Evolutionary conservation across 768 basidiomycete species (phyloP), one percentile per base, ranked within the genome.

Genomic region (Ephemerocybe angulata): DNA sequence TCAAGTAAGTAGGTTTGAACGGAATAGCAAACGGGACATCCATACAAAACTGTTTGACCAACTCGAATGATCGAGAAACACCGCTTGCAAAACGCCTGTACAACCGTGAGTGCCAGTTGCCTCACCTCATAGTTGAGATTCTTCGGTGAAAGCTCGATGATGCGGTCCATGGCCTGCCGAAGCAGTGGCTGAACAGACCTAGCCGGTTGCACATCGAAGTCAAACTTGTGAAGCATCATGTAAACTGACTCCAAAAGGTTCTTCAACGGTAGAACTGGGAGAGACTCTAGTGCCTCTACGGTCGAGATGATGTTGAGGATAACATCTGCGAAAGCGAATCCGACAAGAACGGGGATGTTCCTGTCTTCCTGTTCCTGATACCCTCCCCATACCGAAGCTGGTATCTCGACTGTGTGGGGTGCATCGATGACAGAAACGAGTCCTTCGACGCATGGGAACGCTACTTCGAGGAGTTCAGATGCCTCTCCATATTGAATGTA

Each of bases 201-300:
- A 13, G 48, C 38, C 13, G 77, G 67, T 19, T 61, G 67, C 49
- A 76, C 78, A 43, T 83, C 83, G 54, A 91, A 80, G 62, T 91
- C 84, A 56, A 88, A 85, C 70, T 91, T 91, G 69, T 85, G 83
- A 21, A 88, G 76, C 56, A 85, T 73, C 40, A 88, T 80, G 54
- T 86, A 76, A 22, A 89, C 61, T 1, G 79, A 71, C 69, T 90
- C 87, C 41, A 90, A 68, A 40, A 88, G 62, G 50, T 74, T 78
- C 62, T 89, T 87, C 56, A 82, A 64, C 1, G 78, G 79, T 41
- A 83, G 62, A 41, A 81, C 75, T 0, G 87, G 86, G 5, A 88
- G 64, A 15, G 70, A 61, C 11, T 69, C 58, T 7, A 86, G 60
- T 44, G 81, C 73, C 27, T 71, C 67, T 21, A 77, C 62, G 11